Evolutionary conservation across 2,329 filamentous ascomycete genomes (phyloP).

Genomic region (Stromatinia cepivora): DNA sequence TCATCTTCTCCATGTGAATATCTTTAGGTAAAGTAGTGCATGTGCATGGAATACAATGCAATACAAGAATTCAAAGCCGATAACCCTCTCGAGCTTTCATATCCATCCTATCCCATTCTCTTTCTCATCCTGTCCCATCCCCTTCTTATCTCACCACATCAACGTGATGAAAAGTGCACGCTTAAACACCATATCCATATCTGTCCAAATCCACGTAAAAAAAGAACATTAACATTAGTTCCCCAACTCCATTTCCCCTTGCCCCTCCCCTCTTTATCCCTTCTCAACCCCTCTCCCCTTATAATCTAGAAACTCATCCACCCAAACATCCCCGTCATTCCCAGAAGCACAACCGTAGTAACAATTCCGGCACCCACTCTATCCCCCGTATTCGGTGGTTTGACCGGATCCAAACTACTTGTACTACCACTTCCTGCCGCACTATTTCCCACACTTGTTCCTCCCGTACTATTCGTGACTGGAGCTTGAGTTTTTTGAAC

Average conservation of each 20-base stretch:
- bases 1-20: neutral
- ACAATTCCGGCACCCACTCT: constrained; percentile 47
- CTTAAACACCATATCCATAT: neutral
- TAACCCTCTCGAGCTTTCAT: neutral
- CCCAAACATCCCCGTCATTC: constrained; percentile 40
- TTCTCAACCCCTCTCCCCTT: neutral
- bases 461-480: constrained; percentile 41
- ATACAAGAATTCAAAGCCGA: constrained; percentile 2
- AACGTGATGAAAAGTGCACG: neutral
- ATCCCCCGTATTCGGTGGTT: constrained; percentile 43
- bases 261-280: too few species aligned
- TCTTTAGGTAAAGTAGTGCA: neutral
- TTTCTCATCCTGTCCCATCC: too few species aligned
- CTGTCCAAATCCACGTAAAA: neutral
- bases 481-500: constrained; percentile 35
- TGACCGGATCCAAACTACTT: constrained; percentile 25
- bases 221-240: neutral
- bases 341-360: constrained; percentile 42
- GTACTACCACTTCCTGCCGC: constrained; percentile 32
- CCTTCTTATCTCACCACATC: neutral
- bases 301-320: constrained; percentile 41
- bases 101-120: constrained; percentile 2
- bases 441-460: constrained; percentile 40
- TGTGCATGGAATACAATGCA: neutral
- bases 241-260: constrained; percentile 1